phyloP scores from a whole-genome alignment of 371 early-diverging fungal species.

The Haplosporangium sp. region DNA sequence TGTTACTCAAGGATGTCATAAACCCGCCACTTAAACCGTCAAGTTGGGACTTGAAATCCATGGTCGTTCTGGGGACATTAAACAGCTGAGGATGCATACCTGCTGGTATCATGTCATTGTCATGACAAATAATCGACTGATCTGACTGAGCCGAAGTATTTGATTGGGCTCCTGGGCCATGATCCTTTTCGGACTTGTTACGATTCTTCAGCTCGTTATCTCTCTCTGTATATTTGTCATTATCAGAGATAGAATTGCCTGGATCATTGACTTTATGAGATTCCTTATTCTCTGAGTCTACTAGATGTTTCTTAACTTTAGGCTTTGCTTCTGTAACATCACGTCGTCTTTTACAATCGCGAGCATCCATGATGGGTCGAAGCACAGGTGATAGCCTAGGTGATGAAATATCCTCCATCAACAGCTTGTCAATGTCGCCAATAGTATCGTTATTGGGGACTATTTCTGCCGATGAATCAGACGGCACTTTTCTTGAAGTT shows the following conservation, averaged over 20 bases:
- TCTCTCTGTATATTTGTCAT: background rate
- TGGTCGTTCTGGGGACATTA: constrained; percentile 1
- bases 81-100: background rate
- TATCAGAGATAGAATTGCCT: background rate
- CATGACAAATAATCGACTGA: background rate
- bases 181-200: background rate
- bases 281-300: background rate
- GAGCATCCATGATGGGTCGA: background rate
- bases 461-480: constrained; percentile 1
- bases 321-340: background rate
- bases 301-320: background rate
- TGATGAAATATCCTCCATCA: constrained; percentile 11
- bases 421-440: constrained; percentile 22
- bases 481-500: background rate
- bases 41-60: constrained; percentile 11
- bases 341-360: background rate
- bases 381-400: background rate
- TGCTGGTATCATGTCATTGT: background rate
- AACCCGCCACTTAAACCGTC: background rate
- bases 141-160: background rate
- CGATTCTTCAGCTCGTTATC: background rate
- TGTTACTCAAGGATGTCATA: constrained; percentile 7
- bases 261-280: background rate
- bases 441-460: constrained; percentile 15
- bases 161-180: background rate